Base-by-base conservation (phyloP, 306 rosid genomes). In the Pueraria montana region DNA sequence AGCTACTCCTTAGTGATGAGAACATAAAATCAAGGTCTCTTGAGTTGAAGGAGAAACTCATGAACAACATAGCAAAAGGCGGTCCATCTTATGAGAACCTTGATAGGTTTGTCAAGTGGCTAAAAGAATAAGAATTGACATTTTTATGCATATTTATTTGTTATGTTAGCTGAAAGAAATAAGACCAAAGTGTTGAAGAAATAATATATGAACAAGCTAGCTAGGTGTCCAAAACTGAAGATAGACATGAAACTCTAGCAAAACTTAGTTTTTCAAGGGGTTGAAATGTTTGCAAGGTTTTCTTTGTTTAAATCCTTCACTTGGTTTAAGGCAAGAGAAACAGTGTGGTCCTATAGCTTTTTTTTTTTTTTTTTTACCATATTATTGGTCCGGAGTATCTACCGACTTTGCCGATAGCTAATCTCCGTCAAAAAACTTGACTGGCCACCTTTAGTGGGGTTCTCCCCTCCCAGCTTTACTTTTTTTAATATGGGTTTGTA, bases 81-180 rank as follows among this genome's bases (percentile, higher is more conserved):
- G 83, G 89, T 11, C 18, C 13, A 13, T 88, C 93, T 42, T 66
- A 13, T 30, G 17, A 81, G n/a, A 89, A 79, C 45, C 48, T 87
- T 42, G 69, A 2, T 7, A 82, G 14, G 27, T 86, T 91, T 52
- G 43, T 88, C 5, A 62, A 68, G 38, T 83, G 91, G 91, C 18
- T 91, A 14, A 88, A 82, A 34, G 76, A 71, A 62, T 74, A 73
- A 42, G 36, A 7, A 4, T 81, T 67, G 18, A 24, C 81, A 58
- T 85, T 85, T 82, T 0, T 17, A 7, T 45, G 34, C 20, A 20
- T 7, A 11, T 11, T 0, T 16, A 16, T 11, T 0, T 16, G 11
- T 32, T 26, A 17, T 4, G 49, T 38, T 79, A 88, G 86, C 49
- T 87, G 4, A 79, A 55, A 50, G 58, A 30, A 30, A 68, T 71